phyloP scores from a whole-genome alignment of 805 yeast species.

The Hyphopichia homilentoma region DNA sequence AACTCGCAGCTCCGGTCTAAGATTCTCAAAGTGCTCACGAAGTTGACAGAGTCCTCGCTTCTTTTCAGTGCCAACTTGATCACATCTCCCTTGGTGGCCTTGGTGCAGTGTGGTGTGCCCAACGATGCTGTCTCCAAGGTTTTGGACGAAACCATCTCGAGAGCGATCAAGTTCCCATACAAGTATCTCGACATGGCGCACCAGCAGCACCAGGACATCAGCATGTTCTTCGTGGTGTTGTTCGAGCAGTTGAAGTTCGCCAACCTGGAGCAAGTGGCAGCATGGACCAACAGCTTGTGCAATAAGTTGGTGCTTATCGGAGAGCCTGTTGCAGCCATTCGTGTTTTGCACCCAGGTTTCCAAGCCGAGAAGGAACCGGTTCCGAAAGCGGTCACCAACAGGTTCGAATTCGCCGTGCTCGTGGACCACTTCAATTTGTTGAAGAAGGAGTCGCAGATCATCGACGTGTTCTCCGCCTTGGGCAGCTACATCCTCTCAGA shows the following conservation, averaged over 20 bases:
- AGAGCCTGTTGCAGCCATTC: slow-evolving; percentile 43
- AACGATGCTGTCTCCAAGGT: slow-evolving; percentile 49
- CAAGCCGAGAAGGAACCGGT: not conserved
- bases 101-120: slow-evolving; percentile 34
- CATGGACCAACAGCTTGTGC: slow-evolving; percentile 51
- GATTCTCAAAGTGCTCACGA: slow-evolving; percentile 46
- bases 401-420: not conserved
- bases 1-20: slow-evolving; percentile 26
- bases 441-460: not conserved
- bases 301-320: slow-evolving; percentile 53
- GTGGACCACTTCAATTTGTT: not conserved
- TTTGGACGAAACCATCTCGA: slow-evolving; percentile 71
- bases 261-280: slow-evolving; percentile 12
- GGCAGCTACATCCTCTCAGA: not conserved
- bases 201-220: slow-evolving; percentile 21
- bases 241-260: slow-evolving; percentile 70
- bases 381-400: no score
- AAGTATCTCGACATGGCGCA: slow-evolving; percentile 66
- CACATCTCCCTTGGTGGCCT: slow-evolving; percentile 52
- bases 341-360: slow-evolving; percentile 6
- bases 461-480: not conserved
- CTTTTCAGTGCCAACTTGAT: slow-evolving; percentile 49
- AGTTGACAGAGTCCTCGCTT: slow-evolving; percentile 49
- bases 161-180: slow-evolving; percentile 74
- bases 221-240: slow-evolving; percentile 31